Evolutionary conservation across 2,329 filamentous ascomycete species (phyloP), one percentile per base, ranked within the genome.

Genomic region (Aspergillus tamarii): DNA sequence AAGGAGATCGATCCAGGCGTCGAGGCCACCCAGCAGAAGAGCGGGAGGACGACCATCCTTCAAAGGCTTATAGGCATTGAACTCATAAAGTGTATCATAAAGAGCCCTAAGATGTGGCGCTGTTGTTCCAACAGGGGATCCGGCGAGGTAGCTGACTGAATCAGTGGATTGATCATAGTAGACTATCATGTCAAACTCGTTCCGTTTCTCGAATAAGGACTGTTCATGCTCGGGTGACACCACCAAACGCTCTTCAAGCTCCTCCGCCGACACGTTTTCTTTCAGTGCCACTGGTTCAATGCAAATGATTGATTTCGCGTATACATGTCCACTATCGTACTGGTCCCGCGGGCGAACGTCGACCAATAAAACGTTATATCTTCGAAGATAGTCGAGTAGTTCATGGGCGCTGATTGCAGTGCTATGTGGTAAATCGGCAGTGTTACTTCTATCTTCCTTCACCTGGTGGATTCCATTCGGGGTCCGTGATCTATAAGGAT

Each of bases 291-390:
- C 86, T 28, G 94, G 93, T 72, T 99, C 95, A 64, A 99, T 87
- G 76, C 95, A 99, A 52, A 99, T 92, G 45, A 93, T 91, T 7
- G 88, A 89, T 61, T 89, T 89, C 7, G 91, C 89, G 81, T 91
- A 91, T 67, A 99, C 93, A 74, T 99, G 95, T 0, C 95, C 95
- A 55, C 90, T 85, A 69, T 98, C 93, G 73, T 92, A 99, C 10
- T 91, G 87, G 59, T 91, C 87, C 30, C 95, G 89, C 61, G 87
- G 83, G 45, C 95, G 89, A 48, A 97, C 88, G 76, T 99, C 95
- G 67, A 99, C 93, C 28, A 98, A 77, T 14, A 99, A 81, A 28
- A 97, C 84, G 65, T 79, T 88, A 79, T 80, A 93, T 64, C 73
- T 85, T 69, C 72, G 82, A 76, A 96, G 87, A 61, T 91, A 91